Percentiles rank a stretch among this genome's conserved stretches.
These are phyloP conservation scores for Fomitopsis serialis DNA, from an alignment of 768 basidiomycete genomes.

Conservation along the genomic window DNA sequence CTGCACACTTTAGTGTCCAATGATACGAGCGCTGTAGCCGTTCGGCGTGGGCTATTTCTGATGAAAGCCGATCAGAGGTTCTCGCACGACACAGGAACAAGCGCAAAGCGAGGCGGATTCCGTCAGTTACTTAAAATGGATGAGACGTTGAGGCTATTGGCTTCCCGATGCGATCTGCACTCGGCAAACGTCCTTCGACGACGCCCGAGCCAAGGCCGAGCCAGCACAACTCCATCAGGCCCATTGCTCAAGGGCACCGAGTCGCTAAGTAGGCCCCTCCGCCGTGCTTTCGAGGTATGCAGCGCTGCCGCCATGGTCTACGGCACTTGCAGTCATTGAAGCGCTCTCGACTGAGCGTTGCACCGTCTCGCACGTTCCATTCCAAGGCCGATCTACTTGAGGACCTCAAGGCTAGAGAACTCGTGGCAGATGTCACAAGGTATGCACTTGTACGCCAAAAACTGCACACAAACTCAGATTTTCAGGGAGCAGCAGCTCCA, in stretches of 20 bases:
- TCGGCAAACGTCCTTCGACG: neutral
- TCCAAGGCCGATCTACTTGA: conserved; percentile 22
- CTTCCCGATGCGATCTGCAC: conserved; percentile 15
- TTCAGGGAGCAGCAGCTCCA: conserved; percentile 10
- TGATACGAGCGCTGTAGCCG: too few species aligned
- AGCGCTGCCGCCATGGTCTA: conserved; percentile 5
- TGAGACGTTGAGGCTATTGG: conserved; percentile 11
- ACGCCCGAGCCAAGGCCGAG: neutral
- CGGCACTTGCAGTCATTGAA: neutral
- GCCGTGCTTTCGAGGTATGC: conserved; percentile 7
- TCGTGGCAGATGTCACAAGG: conserved; percentile 33
- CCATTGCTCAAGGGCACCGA: neutral
- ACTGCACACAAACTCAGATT: neutral
- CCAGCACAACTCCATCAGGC: neutral
- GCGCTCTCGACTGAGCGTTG: neutral
- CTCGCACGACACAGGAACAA: too few species aligned
- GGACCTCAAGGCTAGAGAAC: conserved; percentile 27
- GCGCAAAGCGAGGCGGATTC: neutral
- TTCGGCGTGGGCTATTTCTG: too few species aligned
- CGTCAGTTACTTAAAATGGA: neutral
- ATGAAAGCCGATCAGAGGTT: too few species aligned
- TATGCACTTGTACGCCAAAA: conserved; percentile 5
- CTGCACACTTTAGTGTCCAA: too few species aligned
- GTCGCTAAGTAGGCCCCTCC: neutral
- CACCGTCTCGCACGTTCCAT: conserved; percentile 11